A percentile compares a stretch with the other conserved stretches of the same genome.
Conservation (phyloP, 108 stramenopile species). For the Pseudonitzschia delicatissima region DNA sequence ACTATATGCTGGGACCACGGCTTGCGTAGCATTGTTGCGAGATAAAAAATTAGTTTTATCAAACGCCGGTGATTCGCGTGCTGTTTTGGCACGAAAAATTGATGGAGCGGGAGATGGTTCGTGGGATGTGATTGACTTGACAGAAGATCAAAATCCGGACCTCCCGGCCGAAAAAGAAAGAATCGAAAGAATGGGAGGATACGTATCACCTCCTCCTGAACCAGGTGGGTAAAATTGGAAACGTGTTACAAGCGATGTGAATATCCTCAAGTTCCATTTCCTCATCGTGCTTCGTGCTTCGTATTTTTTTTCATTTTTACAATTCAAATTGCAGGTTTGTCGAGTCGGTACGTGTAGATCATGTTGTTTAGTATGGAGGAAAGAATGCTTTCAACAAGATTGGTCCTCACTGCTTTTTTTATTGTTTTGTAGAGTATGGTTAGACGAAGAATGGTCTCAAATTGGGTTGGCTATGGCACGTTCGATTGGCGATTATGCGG, state of each 20-base stretch:
- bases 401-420: background rate
- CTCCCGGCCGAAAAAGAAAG: slow-evolving; percentile 69
- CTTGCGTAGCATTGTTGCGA: slow-evolving; percentile 78
- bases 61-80: slow-evolving; percentile 92
- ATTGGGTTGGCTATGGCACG: slow-evolving; percentile 95
- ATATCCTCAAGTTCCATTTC: background rate
- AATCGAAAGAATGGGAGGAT: slow-evolving; percentile 86
- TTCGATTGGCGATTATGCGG: slow-evolving; percentile 95
- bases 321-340: background rate
- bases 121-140: slow-evolving; percentile 59
- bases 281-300: background rate
- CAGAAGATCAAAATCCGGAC: slow-evolving; percentile 92
- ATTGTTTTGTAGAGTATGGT: slow-evolving; percentile 88
- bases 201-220: slow-evolving; percentile 91
- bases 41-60: slow-evolving; percentile 74
- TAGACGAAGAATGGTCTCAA: slow-evolving; percentile 85
- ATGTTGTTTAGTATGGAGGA: background rate
- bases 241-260: background rate
- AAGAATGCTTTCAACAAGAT: background rate
- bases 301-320: background rate
- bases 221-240: slow-evolving; percentile 38
- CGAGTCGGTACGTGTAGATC: background rate
- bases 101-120: background rate
- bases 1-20: slow-evolving; percentile 88
- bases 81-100: slow-evolving; percentile 65